These are phyloP conservation scores for Rhizomucor pusillus DNA, from an alignment of 371 early-diverging fungal genomes.

Conservation along the genomic window DNA sequence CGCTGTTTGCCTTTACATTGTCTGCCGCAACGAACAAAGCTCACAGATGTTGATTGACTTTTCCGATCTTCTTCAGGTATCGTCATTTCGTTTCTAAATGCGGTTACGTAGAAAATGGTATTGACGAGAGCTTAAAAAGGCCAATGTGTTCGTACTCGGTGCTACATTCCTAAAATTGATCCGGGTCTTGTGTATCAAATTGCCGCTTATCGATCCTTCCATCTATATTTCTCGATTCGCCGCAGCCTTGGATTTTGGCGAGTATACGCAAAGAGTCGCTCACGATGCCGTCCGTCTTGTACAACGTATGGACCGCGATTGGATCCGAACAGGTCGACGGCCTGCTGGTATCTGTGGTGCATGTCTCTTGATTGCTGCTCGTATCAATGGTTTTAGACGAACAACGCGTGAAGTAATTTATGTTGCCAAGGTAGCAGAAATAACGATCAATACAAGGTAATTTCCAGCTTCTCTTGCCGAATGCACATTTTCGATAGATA, in stretches of 20 bases:
- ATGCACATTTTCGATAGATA: neutral
- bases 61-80: constrained; percentile 80
- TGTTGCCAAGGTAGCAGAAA: constrained; percentile 92
- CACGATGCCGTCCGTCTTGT: constrained; percentile 87
- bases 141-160: constrained; percentile 95
- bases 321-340: constrained; percentile 96
- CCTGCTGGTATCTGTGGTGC: constrained; percentile 99
- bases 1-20: constrained; percentile 97
- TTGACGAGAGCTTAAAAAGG: constrained; percentile 23
- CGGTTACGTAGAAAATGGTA: neutral
- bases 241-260: constrained; percentile 89
- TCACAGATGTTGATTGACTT: constrained; percentile 99
- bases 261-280: constrained; percentile 78
- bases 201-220: constrained; percentile 97
- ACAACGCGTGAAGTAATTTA: constrained; percentile 86
- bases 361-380: constrained; percentile 89
- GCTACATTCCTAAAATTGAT: constrained; percentile 88
- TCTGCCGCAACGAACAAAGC: constrained; percentile 89
- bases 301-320: constrained; percentile 97
- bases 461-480: neutral
- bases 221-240: constrained; percentile 97
- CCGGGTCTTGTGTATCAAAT: constrained; percentile 64
- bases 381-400: constrained; percentile 93
- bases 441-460: constrained; percentile 85
- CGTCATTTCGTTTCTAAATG: neutral